phyloP scores from a whole-genome alignment of 164 flowering plant genomes.

The Dillenia suffruticosa region DNA sequence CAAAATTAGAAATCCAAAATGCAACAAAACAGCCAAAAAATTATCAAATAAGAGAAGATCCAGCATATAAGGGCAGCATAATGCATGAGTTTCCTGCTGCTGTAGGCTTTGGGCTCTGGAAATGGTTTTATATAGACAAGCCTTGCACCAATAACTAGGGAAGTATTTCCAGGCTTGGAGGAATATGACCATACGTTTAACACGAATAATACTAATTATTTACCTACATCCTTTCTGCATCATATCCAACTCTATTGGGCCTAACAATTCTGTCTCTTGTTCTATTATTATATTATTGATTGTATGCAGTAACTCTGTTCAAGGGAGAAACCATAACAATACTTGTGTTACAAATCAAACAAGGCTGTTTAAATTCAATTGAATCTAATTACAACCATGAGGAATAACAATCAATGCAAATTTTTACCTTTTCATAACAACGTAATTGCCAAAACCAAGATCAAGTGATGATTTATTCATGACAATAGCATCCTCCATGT shows the following conservation, averaged over 20 bases:
- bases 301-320: constrained; percentile 41
- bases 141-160: too few relatives aligned
- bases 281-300: constrained; percentile 48
- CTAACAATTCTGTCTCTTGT: constrained; percentile 57
- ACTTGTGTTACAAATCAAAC: not conserved
- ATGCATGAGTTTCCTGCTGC: too few relatives aligned
- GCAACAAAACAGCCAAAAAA: too few relatives aligned
- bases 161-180: too few relatives aligned
- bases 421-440: constrained; percentile 75
- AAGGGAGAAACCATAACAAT: constrained; percentile 1
- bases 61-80: too few relatives aligned
- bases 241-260: constrained; percentile 43
- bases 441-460: constrained; percentile 98
- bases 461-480: constrained; percentile 97
- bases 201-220: not conserved
- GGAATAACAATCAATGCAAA: not conserved
- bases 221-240: constrained; percentile 60
- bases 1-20: not conserved
- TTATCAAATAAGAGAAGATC: too few relatives aligned
- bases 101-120: too few relatives aligned
- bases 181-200: too few relatives aligned
- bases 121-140: too few relatives aligned
- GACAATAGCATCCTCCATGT: constrained; percentile 99
- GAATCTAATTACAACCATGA: not conserved
- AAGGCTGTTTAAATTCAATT: not conserved